These are phyloP conservation scores for Scheffersomyces insectosa DNA, from an alignment of 1,139 yeast genomes.

Conservation along the genomic window DNA sequence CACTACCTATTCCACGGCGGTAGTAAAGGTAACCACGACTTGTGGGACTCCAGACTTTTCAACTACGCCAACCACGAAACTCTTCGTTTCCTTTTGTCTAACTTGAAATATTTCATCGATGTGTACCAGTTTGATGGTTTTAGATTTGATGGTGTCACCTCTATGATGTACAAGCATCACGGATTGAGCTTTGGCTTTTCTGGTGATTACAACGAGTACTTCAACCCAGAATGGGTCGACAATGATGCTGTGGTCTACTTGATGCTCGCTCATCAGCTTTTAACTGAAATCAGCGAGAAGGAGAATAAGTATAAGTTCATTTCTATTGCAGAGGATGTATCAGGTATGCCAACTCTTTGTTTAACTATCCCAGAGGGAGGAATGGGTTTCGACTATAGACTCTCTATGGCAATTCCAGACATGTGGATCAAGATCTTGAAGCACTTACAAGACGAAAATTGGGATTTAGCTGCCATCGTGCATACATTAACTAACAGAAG, in stretches of 20 bases:
- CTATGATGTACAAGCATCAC: conserved; percentile 89
- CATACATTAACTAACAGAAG: conserved; percentile 87
- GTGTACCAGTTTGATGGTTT: conserved; percentile 91
- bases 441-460: conserved; percentile 81
- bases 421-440: conserved; percentile 97
- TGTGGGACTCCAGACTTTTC: conserved; percentile 94
- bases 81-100: conserved; percentile 81
- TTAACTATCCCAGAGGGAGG: conserved; percentile 76
- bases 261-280: conserved; percentile 82
- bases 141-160: conserved; percentile 94
- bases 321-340: conserved; percentile 94
- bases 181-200: conserved; percentile 89
- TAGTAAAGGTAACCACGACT: conserved; percentile 77
- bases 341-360: conserved; percentile 96
- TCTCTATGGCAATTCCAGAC: conserved; percentile 97
- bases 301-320: conserved; percentile 52
- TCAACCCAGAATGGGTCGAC: conserved; percentile 80
- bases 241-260: conserved; percentile 83
- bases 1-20: conserved; percentile 93
- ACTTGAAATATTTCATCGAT: conserved; percentile 80
- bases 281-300: conserved; percentile 47
- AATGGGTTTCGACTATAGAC: conserved; percentile 87
- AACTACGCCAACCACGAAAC: conserved; percentile 92
- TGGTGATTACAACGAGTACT: conserved; percentile 91
- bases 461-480: conserved; percentile 84